These are phyloP conservation scores for Hemileccinum impolitum DNA, from an alignment of 768 basidiomycete genomes.

Conservation along the genomic window DNA sequence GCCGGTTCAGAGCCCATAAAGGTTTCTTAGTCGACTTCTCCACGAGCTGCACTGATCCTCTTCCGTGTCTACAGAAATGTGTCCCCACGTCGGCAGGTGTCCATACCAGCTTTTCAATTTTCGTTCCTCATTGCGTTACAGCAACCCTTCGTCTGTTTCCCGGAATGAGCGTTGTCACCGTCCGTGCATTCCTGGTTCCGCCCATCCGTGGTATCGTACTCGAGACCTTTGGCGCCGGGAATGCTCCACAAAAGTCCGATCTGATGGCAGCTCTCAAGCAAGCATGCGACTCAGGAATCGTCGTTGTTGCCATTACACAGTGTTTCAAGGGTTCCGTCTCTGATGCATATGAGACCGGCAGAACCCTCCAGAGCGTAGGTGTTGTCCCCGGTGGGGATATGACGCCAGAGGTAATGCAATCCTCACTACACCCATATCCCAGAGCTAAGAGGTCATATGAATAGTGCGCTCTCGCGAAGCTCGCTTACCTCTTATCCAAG, in stretches of 20 bases:
- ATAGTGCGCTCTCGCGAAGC: slow-evolving; percentile 86
- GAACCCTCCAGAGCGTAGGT: slow-evolving; percentile 65
- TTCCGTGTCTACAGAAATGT: slow-evolving; percentile 55
- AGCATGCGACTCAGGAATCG: slow-evolving; percentile 78
- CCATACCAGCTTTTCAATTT: slow-evolving; percentile 1
- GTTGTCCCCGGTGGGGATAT: slow-evolving; percentile 87
- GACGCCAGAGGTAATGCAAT: slow-evolving; percentile 78
- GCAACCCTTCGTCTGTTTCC: slow-evolving; percentile 85
- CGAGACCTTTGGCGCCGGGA: slow-evolving; percentile 91
- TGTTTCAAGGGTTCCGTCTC: slow-evolving; percentile 85
- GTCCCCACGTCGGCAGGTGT: slow-evolving; percentile 70
- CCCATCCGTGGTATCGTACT: slow-evolving; percentile 80
- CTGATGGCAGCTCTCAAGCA: slow-evolving; percentile 73
- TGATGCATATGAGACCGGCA: slow-evolving; percentile 78
- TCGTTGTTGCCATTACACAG: slow-evolving; percentile 90
- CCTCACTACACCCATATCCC: background rate
- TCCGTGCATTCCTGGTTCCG: slow-evolving; percentile 72
- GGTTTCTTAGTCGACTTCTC: slow-evolving; percentile 31
- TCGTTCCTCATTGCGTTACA: slow-evolving; percentile 30
- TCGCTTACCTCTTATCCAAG: slow-evolving; percentile 88
- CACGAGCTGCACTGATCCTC: slow-evolving; percentile 10
- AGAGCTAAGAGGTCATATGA: slow-evolving; percentile 1
- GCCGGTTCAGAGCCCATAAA: slow-evolving; percentile 82
- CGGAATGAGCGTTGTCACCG: slow-evolving; percentile 72
- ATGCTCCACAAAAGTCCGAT: slow-evolving; percentile 81